Evolutionary conservation across 345 rosid genomes (phyloP).

Genomic region (Mallotus nudiflorus): DNA sequence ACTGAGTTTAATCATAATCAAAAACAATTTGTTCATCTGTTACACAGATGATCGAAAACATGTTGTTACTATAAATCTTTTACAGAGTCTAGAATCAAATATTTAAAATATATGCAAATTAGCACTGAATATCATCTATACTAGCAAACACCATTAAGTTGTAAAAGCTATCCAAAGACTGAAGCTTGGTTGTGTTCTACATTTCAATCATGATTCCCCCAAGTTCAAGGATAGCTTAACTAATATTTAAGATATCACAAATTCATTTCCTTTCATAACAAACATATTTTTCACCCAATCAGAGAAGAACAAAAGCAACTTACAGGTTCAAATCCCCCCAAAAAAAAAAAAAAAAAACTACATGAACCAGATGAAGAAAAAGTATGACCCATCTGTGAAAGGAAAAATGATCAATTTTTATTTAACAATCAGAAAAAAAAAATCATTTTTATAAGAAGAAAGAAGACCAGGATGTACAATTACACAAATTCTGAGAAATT

Average conservation of each 20-base stretch:
- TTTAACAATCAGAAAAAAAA: background rate
- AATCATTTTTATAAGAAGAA: background rate
- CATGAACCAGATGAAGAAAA: background rate
- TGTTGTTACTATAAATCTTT: background rate
- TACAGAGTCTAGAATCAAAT: background rate
- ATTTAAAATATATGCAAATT: conserved; percentile 7
- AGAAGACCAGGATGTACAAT: background rate
- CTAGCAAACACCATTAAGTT: background rate
- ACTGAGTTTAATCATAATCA: conserved; percentile 6
- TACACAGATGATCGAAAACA: no score
- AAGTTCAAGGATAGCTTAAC: background rate
- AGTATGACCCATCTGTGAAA: no score
- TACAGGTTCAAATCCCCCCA: background rate
- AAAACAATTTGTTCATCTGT: background rate
- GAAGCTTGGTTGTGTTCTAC: conserved; percentile 7
- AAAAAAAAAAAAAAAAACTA: background rate
- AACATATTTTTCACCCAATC: background rate
- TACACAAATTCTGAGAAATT: background rate
- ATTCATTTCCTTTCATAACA: background rate
- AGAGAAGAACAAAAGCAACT: background rate
- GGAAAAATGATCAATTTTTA: no score
- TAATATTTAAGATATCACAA: background rate
- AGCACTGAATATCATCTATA: background rate
- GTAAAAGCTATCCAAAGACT: conserved; percentile 2
- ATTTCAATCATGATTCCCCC: background rate